These are phyloP conservation scores for Borealophlyctis nickersoniae DNA, from an alignment of 192 early-diverging fungal genomes.

Conservation along the genomic window DNA sequence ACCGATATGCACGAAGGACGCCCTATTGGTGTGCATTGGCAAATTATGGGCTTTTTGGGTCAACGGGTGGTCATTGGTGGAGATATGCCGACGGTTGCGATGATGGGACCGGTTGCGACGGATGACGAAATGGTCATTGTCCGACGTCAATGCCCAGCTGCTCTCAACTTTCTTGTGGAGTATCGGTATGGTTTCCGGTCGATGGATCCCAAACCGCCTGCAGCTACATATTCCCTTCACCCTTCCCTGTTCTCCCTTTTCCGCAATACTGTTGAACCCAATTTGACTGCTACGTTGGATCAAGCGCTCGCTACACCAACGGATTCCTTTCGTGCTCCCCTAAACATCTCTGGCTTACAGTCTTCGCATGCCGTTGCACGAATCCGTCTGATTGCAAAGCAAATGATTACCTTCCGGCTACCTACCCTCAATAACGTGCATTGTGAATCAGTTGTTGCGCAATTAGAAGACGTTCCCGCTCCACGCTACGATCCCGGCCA, in stretches of 20 bases:
- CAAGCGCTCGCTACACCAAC: slow-evolving; percentile 1
- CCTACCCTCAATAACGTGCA: slow-evolving; percentile 7
- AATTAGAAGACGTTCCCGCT: slow-evolving; percentile 20
- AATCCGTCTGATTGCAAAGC: slow-evolving; percentile 15
- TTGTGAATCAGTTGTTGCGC: slow-evolving; percentile 13
- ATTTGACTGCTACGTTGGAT: slow-evolving; percentile 1
- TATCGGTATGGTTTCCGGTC: too few relatives aligned
- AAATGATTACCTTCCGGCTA: slow-evolving; percentile 12
- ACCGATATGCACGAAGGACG: slow-evolving; percentile 10
- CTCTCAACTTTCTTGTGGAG: slow-evolving; percentile 19
- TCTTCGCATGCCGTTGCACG: slow-evolving; percentile 1
- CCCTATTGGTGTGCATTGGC: slow-evolving; percentile 23
- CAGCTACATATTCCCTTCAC: slow-evolving; percentile 15
- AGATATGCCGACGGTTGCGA: not conserved
- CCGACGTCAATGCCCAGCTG: slow-evolving; percentile 1
- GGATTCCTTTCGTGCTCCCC: not conserved
- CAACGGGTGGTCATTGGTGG: not conserved
- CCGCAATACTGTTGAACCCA: slow-evolving; percentile 7
- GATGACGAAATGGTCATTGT: slow-evolving; percentile 2
- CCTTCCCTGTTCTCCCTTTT: slow-evolving; percentile 14
- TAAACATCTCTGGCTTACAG: slow-evolving; percentile 7
- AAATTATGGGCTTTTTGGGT: slow-evolving; percentile 13
- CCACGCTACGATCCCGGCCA: slow-evolving; percentile 23
- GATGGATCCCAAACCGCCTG: too few relatives aligned
- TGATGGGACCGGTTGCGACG: slow-evolving; percentile 8